A percentile compares a stretch with the other conserved stretches of the same genome.
Evolutionary conservation across 1,284 basidiomycete species (phyloP).

Genomic region (Apiotrichum siamense): DNA sequence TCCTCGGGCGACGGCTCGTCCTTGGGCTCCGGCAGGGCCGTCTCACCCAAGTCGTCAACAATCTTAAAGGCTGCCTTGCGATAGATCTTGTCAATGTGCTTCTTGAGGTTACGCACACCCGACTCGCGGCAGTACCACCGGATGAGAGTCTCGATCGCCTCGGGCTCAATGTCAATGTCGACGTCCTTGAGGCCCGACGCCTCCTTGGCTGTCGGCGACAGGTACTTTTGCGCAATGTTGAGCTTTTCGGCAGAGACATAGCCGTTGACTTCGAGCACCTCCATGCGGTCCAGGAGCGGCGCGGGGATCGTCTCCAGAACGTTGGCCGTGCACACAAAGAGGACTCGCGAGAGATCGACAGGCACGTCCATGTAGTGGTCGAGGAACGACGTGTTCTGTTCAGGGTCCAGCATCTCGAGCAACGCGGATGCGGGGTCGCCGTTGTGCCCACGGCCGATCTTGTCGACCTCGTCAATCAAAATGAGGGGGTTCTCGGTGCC

Average conservation of each 20-base stretch:
- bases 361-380: slow-evolving; percentile 99
- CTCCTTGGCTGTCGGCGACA: slow-evolving; percentile 91
- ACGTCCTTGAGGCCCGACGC: slow-evolving; percentile 77
- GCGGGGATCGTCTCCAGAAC: slow-evolving; percentile 93
- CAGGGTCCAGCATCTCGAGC: slow-evolving; percentile 96
- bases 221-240: slow-evolving; percentile 83
- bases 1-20: slow-evolving; percentile 6
- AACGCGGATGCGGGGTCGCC: slow-evolving; percentile 93
- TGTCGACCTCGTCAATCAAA: slow-evolving; percentile 97
- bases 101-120: slow-evolving; percentile 89
- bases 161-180: slow-evolving; percentile 69
- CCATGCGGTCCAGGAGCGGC: slow-evolving; percentile 92
- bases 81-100: slow-evolving; percentile 97
- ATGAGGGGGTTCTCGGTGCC: slow-evolving; percentile 95
- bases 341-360: slow-evolving; percentile 88
- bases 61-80: slow-evolving; percentile 93
- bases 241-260: slow-evolving; percentile 97
- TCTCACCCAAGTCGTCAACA: slow-evolving; percentile 85
- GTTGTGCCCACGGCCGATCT: slow-evolving; percentile 83
- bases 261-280: slow-evolving; percentile 91
- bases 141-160: slow-evolving; percentile 82
- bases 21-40: slow-evolving; percentile 66
- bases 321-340: slow-evolving; percentile 98
- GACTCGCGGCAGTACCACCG: slow-evolving; percentile 96
- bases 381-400: slow-evolving; percentile 93